Evolutionary conservation across 768 basidiomycete species (phyloP).

Genomic region (Tricholoma matsutake): DNA sequence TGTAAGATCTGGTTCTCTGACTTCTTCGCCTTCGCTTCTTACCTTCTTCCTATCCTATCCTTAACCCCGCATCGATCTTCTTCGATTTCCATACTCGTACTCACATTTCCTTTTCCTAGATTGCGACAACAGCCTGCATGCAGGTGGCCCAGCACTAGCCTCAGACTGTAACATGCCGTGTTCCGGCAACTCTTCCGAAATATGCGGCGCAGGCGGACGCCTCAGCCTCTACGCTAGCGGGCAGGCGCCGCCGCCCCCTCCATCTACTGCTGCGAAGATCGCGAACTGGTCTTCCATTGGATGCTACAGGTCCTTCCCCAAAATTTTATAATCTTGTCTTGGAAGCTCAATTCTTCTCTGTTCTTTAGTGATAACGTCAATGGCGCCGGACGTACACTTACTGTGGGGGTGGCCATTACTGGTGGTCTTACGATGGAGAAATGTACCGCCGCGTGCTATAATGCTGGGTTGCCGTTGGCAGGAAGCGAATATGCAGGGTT

Average conservation of each 20-base stretch:
- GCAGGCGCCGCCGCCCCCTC: slow-evolving; percentile 49
- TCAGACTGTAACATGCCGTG: slow-evolving; percentile 64
- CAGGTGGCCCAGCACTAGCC: slow-evolving; percentile 39
- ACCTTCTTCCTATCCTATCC: slow-evolving; percentile 2
- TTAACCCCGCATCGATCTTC: not conserved
- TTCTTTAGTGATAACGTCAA: slow-evolving; percentile 41
- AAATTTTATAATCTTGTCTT: slow-evolving; percentile 20
- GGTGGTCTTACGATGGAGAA: slow-evolving; percentile 49
- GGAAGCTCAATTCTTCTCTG: slow-evolving; percentile 28
- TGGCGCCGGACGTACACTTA: slow-evolving; percentile 40
- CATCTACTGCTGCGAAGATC: slow-evolving; percentile 48
- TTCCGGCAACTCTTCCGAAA: slow-evolving; percentile 52
- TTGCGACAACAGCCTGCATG: slow-evolving; percentile 56
- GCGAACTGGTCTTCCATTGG: slow-evolving; percentile 70
- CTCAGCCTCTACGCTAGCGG: slow-evolving; percentile 69
- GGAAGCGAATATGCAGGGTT: slow-evolving; percentile 39
- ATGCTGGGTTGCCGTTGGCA: slow-evolving; percentile 39
- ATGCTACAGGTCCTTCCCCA: slow-evolving; percentile 57
- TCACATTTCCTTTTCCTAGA: slow-evolving; percentile 34
- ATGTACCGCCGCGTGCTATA: slow-evolving; percentile 62
- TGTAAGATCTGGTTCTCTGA: slow-evolving; percentile 41
- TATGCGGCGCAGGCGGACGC: slow-evolving; percentile 57
- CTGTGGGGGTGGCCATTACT: slow-evolving; percentile 30
- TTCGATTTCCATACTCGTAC: not conserved
- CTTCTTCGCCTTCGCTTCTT: not conserved